phyloP scores from a whole-genome alignment of 805 yeast species.

The Lachancea sp. region DNA sequence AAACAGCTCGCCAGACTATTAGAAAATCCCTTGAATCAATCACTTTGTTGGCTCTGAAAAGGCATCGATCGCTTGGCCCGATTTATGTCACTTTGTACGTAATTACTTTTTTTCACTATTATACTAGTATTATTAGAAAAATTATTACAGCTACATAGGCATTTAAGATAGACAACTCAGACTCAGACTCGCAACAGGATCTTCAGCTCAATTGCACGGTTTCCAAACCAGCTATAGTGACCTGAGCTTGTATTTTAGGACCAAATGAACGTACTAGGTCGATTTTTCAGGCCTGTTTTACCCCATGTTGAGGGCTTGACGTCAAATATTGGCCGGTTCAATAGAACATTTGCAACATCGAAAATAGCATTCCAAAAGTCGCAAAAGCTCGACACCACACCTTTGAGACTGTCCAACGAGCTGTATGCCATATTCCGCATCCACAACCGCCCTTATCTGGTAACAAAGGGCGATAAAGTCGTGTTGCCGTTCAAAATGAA shows the following conservation, averaged over 20 bases:
- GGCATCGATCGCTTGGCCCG: too few relatives aligned
- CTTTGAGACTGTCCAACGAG: constrained; percentile 60
- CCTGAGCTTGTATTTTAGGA: background rate
- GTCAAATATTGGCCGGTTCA: background rate
- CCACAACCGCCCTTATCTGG: constrained; percentile 78
- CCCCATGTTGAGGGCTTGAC: background rate
- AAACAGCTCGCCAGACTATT: too few relatives aligned
- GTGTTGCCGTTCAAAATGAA: constrained; percentile 73
- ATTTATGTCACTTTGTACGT: too few relatives aligned
- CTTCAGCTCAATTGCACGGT: background rate
- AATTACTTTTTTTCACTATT: too few relatives aligned
- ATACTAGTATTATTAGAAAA: too few relatives aligned
- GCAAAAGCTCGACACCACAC: constrained; percentile 41
- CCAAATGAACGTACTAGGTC: constrained; percentile 1
- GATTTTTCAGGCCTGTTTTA: background rate
- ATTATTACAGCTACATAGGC: too few relatives aligned
- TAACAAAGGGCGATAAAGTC: constrained; percentile 85
- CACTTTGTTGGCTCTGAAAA: too few relatives aligned
- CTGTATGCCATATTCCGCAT: constrained; percentile 78
- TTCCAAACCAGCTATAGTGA: background rate
- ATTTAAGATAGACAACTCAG: too few relatives aligned
- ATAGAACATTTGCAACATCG: background rate
- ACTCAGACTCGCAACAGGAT: too few relatives aligned
- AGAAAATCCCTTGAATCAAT: too few relatives aligned
- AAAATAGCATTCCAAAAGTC: constrained; percentile 1